Evolutionary conservation across 192 early-diverging fungal genomes (phyloP).

Genomic region (Podila clonocystis): DNA sequence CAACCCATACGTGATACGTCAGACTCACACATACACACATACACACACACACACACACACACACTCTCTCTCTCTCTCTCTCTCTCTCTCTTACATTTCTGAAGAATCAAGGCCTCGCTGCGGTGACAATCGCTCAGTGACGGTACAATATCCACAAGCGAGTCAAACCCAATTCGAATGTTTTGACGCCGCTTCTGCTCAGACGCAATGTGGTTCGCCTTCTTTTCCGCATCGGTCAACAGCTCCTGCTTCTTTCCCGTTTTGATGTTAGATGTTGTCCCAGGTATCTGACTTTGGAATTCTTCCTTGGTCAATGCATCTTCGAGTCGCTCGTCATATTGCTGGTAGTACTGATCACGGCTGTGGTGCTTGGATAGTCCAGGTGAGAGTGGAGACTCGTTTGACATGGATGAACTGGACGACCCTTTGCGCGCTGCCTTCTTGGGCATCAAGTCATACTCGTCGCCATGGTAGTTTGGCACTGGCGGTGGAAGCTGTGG

Average conservation of each 20-base stretch:
- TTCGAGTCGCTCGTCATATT: constrained; percentile 8
- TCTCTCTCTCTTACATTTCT: constrained; percentile 76
- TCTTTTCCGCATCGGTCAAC: constrained; percentile 91
- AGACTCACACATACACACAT: too few species aligned
- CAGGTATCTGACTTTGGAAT: not conserved
- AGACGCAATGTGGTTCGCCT: constrained; percentile 94
- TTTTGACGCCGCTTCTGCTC: constrained; percentile 94
- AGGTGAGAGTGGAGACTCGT: not conserved
- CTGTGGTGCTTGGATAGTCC: not conserved
- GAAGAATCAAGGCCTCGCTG: constrained; percentile 86
- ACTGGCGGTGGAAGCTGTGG: not conserved
- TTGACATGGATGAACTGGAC: not conserved
- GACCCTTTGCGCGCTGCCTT: not conserved
- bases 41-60: too few species aligned
- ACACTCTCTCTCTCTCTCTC: too few species aligned
- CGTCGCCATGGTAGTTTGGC: constrained; percentile 1
- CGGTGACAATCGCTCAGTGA: constrained; percentile 83
- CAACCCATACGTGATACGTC: not conserved
- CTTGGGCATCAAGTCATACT: not conserved
- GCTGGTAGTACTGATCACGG: too few species aligned
- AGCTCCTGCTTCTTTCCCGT: constrained; percentile 69
- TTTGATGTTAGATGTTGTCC: constrained; percentile 6
- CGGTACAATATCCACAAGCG: constrained; percentile 89
- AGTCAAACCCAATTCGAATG: constrained; percentile 90
- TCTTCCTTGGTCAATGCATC: constrained; percentile 9